Evolutionary conservation across 768 basidiomycete genomes (phyloP), one percentile per base, ranked within the genome.

Genomic region (Termitomyces sp.): DNA sequence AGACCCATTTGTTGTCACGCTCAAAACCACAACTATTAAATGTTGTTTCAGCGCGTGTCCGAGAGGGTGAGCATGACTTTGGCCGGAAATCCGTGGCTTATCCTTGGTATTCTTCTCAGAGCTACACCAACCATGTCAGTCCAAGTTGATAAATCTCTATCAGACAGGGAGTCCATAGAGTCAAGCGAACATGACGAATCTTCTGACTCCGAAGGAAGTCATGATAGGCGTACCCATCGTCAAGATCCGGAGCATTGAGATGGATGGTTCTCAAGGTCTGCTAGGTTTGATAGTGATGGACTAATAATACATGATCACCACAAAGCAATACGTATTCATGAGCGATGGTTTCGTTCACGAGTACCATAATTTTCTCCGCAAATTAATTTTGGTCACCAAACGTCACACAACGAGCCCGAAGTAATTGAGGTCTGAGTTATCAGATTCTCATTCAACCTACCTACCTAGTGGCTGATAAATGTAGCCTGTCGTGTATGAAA

Each of bases 401-500:
- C 23, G 23, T 49, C 34, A 5, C 42, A 57, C n/a, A 51, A 34
- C 40, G 42, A 58, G 41, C 57, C 63, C 19, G 64, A 65, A 47
- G 59, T 61, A 16, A 64, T 66, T 29, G 62, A 63, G 60, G 63
- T 61, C 32, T 56, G 27, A 4, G 23, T 41, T 9, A 2, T 25
- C 8, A 19, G 21, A 40, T n/a, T 40, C 8, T 31, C n/a, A n/a
- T n/a, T n/a, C n/a, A 17, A 7, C 14, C 4, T 41, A 27, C n/a
- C n/a, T n/a, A 31, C 31, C 32, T 16, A 25, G 21, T 47, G 12
- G 4, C 19, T 48, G 23, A 54, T 37, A 8, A 16, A n/a, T 12
- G 12, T 35, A 63, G 61, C 63, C 63, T 32, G 49, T 59, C 16
- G 60, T 71, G 9, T 64, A 61, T 46, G 66, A 71, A n/a, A n/a